Conservation (phyloP, 2,329 filamentous ascomycete species). For the Colletotrichum graminicola region DNA sequence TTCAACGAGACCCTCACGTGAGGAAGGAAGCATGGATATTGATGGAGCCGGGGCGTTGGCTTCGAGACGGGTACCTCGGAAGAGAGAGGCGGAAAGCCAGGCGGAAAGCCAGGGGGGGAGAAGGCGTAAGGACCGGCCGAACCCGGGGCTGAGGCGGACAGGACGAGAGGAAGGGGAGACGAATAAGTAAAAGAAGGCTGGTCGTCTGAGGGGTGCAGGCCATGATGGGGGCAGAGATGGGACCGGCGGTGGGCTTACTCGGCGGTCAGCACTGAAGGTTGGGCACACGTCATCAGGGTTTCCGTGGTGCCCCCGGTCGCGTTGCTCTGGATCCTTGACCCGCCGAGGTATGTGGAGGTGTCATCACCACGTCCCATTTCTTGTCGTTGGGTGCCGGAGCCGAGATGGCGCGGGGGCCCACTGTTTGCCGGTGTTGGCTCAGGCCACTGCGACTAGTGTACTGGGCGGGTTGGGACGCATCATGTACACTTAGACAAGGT, state of each 20-base stretch:
- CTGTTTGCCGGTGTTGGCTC: constrained; percentile 28
- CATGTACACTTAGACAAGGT: no score
- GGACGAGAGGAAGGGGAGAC: not conserved
- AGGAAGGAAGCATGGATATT: not conserved
- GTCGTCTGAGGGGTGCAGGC: not conserved
- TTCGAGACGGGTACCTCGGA: constrained; percentile 14
- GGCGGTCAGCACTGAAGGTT: not conserved
- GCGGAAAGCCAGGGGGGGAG: constrained; percentile 9
- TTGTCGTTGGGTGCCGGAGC: constrained; percentile 23
- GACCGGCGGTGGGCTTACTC: not conserved
- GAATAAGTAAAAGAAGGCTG: constrained; percentile 1
- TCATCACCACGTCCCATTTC: not conserved
- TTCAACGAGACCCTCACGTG: not conserved
- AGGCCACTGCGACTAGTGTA: constrained; percentile 17
- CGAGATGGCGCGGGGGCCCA: constrained; percentile 31
- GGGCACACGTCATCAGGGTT: constrained; percentile 35
- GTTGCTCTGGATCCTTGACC: not conserved
- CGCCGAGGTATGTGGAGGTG: not conserved
- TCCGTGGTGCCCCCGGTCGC: not conserved
- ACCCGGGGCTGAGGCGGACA: not conserved
- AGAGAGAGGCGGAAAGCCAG: constrained; percentile 3
- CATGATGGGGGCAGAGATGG: not conserved
- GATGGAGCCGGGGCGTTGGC: not conserved
- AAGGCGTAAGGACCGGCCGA: not conserved
- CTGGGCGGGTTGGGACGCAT: constrained; percentile 2